Conservation (phyloP, 2,329 filamentous ascomycete genomes). For the Pseudogymnoascus sp. region DNA sequence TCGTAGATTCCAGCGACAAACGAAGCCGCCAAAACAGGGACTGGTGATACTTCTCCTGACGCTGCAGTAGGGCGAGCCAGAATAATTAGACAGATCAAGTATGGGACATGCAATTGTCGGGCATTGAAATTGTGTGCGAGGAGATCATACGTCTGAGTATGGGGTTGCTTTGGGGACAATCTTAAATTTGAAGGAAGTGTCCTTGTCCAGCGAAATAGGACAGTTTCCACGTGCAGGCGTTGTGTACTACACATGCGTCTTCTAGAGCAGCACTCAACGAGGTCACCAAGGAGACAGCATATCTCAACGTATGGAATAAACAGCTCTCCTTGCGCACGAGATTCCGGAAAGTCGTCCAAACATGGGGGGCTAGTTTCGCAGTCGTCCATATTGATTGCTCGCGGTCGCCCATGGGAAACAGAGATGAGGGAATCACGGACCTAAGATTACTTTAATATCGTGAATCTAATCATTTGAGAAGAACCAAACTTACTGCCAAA, state of each 20-base stretch:
- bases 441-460: background rate
- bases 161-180: constrained; percentile 19
- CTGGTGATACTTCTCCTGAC: constrained; percentile 28
- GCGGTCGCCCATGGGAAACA: background rate
- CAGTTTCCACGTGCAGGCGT: background rate
- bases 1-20: constrained; percentile 39
- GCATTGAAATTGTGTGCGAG: constrained; percentile 33
- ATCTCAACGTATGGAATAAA: constrained; percentile 11
- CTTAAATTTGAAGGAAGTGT: constrained; percentile 28
- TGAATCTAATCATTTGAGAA: background rate
- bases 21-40: constrained; percentile 37
- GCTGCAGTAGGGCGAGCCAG: constrained; percentile 31
- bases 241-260: background rate
- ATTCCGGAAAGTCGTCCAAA: constrained; percentile 5
- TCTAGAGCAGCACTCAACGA: background rate
- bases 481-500: background rate
- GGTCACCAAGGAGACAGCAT: background rate
- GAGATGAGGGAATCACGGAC: background rate
- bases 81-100: constrained; percentile 37
- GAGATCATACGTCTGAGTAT: background rate
- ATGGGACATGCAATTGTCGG: constrained; percentile 34
- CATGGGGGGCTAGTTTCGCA: background rate
- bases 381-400: constrained; percentile 3
- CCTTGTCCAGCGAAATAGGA: constrained; percentile 34
- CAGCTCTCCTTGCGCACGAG: background rate